These are phyloP conservation scores for Fonsecaea pedrosoi DNA, from an alignment of 2,329 filamentous ascomycete genomes.

Conservation along the genomic window DNA sequence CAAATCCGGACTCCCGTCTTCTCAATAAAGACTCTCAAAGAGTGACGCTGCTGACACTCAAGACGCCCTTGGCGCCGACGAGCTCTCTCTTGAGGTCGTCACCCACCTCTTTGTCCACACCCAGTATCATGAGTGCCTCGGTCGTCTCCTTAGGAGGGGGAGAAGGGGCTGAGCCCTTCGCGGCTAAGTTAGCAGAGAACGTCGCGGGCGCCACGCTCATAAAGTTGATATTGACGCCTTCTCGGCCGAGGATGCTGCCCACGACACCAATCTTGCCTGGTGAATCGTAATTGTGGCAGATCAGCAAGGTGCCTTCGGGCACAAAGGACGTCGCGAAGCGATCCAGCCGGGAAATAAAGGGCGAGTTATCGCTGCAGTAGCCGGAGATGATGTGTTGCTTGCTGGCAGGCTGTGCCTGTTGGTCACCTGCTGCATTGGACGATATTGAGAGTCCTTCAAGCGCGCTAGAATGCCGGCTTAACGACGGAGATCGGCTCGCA, in stretches of 20 bases:
- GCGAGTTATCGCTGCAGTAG: conserved; percentile 47
- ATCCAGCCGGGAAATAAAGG: conserved; percentile 74
- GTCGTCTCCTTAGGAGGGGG: conserved; percentile 35
- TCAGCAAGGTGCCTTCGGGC: conserved; percentile 75
- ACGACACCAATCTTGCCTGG: conserved; percentile 84
- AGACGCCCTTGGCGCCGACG: conserved; percentile 58
- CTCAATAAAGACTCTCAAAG: conserved; percentile 43
- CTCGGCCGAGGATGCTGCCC: conserved; percentile 71
- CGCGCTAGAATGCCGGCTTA: conserved; percentile 40
- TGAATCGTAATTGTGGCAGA: conserved; percentile 80
- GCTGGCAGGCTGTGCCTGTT: conserved; percentile 23
- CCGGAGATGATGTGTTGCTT: conserved; percentile 59
- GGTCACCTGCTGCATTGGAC: conserved; percentile 10
- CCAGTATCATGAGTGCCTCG: conserved; percentile 83
- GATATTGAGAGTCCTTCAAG: conserved; percentile 19
- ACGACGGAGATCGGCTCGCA: conserved; percentile 46
- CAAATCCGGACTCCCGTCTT: not conserved
- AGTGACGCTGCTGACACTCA: conserved; percentile 61
- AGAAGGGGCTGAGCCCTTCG: conserved; percentile 42
- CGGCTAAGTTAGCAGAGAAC: conserved; percentile 26
- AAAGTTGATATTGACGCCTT: conserved; percentile 78
- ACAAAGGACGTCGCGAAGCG: conserved; percentile 76
- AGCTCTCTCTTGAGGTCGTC: conserved; percentile 60
- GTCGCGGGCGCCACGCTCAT: conserved; percentile 71
- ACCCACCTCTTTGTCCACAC: conserved; percentile 70